A percentile compares a stretch with the other conserved stretches of the same genome.
These are phyloP conservation scores for Colletotrichum trifolii DNA, from an alignment of 2,329 filamentous ascomycete species.

Conservation along the genomic window DNA sequence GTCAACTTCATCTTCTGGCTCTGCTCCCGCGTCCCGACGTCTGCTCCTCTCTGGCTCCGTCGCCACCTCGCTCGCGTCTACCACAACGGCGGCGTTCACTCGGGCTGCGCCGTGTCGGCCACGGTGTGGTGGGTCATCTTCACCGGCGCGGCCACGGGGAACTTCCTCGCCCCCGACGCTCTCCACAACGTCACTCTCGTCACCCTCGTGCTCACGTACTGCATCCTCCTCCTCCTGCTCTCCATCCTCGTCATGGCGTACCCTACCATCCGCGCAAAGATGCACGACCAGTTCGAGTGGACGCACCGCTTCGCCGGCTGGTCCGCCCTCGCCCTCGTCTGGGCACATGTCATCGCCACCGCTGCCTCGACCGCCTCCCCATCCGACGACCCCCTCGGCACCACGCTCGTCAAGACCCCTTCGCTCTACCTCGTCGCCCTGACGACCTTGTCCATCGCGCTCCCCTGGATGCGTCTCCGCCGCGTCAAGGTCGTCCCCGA, in stretches of 20 bases:
- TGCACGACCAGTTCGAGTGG: slow-evolving; percentile 77
- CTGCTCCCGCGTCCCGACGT: slow-evolving; percentile 56
- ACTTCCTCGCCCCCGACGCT: slow-evolving; percentile 47
- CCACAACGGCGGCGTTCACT: slow-evolving; percentile 64
- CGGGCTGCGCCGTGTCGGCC: slow-evolving; percentile 60
- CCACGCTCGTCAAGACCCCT: slow-evolving; percentile 51
- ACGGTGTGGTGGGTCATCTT: slow-evolving; percentile 61
- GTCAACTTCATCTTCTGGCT: slow-evolving; percentile 64
- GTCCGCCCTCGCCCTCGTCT: slow-evolving; percentile 73
- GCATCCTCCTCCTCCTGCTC: slow-evolving; percentile 67
- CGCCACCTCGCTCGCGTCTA: slow-evolving; percentile 61
- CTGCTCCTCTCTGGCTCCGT: slow-evolving; percentile 60
- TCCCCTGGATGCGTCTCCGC: slow-evolving; percentile 79
- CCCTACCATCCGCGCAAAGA: slow-evolving; percentile 69
- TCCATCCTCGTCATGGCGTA: slow-evolving; percentile 72
- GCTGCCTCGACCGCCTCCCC: slow-evolving; percentile 57
- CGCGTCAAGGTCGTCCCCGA: slow-evolving; percentile 75
- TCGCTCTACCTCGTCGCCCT: slow-evolving; percentile 75
- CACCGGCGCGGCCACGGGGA: slow-evolving; percentile 44
- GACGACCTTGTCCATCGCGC: slow-evolving; percentile 73
- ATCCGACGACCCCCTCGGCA: slow-evolving; percentile 46
- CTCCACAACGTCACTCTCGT: slow-evolving; percentile 43
- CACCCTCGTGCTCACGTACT: slow-evolving; percentile 62
- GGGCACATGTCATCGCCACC: slow-evolving; percentile 67
- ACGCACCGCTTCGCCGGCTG: slow-evolving; percentile 80